These are phyloP conservation scores for Tephrocybe sp. DNA, from an alignment of 768 basidiomycete species.

Conservation along the genomic window DNA sequence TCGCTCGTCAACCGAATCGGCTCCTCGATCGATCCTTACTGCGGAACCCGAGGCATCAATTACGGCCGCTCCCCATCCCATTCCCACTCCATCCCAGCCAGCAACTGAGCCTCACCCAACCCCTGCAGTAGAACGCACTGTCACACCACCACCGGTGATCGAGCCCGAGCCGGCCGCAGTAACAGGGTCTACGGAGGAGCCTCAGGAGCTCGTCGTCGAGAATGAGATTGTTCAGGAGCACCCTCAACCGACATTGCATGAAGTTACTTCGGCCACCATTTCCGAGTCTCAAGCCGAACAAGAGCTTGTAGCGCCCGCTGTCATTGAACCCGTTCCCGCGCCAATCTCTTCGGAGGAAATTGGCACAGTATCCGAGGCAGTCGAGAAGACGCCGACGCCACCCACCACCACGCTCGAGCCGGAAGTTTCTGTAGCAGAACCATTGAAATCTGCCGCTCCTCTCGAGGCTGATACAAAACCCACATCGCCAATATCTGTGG, in stretches of 20 bases:
- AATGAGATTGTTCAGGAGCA: not conserved
- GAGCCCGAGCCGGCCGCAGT: not conserved
- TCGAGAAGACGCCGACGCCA: not conserved
- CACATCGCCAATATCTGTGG: not conserved
- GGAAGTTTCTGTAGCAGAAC: not conserved
- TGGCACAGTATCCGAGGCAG: not conserved
- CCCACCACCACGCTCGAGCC: not conserved
- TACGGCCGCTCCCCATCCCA: not conserved
- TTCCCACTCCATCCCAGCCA: not conserved
- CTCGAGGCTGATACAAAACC: not conserved
- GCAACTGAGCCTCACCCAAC: not conserved
- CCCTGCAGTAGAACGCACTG: not conserved
- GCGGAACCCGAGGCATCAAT: constrained; percentile 5
- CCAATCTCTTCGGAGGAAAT: not conserved
- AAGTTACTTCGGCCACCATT: not conserved
- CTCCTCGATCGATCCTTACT: not conserved
- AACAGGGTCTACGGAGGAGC: not conserved
- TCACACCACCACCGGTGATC: not conserved
- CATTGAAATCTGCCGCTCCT: not conserved
- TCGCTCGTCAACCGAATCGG: not conserved
- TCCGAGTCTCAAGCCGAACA: not conserved
- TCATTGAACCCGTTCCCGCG: not conserved
- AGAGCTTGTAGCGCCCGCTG: not conserved
- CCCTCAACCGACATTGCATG: not conserved
- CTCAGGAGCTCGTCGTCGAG: not conserved